Base-by-base conservation (phyloP, 75 land plant genomes). In the Larix kaempferi region DNA sequence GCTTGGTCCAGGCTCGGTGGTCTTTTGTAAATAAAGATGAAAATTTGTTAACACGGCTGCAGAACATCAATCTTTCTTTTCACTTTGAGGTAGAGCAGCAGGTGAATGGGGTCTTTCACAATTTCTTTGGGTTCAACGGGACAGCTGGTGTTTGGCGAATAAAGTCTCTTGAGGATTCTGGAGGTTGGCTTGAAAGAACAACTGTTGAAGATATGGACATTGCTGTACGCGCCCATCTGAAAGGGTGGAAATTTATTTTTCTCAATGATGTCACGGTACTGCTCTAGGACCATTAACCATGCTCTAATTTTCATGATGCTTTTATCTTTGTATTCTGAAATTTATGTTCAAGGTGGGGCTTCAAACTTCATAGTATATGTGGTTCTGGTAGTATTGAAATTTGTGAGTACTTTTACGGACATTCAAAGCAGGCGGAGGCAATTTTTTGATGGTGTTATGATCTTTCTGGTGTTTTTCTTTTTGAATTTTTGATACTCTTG, bases 71-170 rank as follows among this genome's bases (percentile, higher is more conserved):
- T 60, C 80, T 93, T 14, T 78, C 86, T 11, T 93, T 89, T 74
- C 96, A 93, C 59, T 93, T 93, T 82, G 95, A 93, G 78, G 94
- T 93, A 37, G 95, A 93, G 84, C 95, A 93, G 82, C 95, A 93
- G 81, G 96, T 93, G 35, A 93, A 93, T 81, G 96, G 96, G 4
- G 80, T 92, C 29, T 93, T 88, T 81, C 57, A 86, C 61, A 92
- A 88, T 69, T 93, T 93, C 83, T 93, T 93, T 71, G 96, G 96
- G 12, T 93, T 93, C 71, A 93, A 86, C 74, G 95, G 95, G 3
- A 92, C 95, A 52, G 95, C 95, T 72, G 95, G 95, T 56, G 92
- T 91, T 13, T 93, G 95, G 95, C 83, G 95, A 74, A 91, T 93
- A 33, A 91, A 81, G 59, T 94, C 96, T 5, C 89, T 93, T 72